These are phyloP conservation scores for Rhodamnia rubescens DNA, from an alignment of 345 rosid genomes.

Conservation along the genomic window DNA sequence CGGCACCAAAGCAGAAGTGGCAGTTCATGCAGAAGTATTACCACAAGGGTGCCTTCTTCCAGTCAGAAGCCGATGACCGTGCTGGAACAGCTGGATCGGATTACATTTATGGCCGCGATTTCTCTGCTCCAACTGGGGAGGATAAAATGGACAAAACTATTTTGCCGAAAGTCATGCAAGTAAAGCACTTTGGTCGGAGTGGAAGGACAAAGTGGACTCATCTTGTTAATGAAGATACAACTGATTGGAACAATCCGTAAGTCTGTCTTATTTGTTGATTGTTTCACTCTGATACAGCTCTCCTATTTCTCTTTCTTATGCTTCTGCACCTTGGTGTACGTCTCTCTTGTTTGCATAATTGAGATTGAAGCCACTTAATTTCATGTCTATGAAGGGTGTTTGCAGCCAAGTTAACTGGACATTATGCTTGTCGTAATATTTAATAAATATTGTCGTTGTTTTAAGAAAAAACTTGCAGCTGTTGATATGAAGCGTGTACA, in stretches of 20 bases:
- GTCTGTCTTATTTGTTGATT: neutral
- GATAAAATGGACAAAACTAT: neutral
- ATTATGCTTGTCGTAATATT: neutral
- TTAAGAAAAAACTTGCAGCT: neutral
- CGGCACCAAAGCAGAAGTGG: neutral
- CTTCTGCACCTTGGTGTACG: neutral
- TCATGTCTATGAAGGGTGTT: neutral
- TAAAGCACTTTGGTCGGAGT: neutral
- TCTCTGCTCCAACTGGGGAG: neutral
- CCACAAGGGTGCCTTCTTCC: neutral
- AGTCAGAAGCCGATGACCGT: neutral
- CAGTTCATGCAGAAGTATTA: neutral
- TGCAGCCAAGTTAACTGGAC: neutral
- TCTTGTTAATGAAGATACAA: neutral
- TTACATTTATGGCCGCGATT: neutral
- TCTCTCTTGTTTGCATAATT: neutral
- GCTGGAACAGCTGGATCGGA: neutral
- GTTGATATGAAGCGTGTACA: no score
- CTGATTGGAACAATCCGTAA: neutral
- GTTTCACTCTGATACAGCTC: neutral
- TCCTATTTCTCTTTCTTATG: neutral
- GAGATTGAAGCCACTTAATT: no score
- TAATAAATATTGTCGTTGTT: neutral
- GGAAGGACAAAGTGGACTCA: neutral
- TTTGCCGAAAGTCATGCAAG: neutral